phyloP scores from a whole-genome alignment of 208 protist genomes.

The Acanthamoeba sp. region DNA sequence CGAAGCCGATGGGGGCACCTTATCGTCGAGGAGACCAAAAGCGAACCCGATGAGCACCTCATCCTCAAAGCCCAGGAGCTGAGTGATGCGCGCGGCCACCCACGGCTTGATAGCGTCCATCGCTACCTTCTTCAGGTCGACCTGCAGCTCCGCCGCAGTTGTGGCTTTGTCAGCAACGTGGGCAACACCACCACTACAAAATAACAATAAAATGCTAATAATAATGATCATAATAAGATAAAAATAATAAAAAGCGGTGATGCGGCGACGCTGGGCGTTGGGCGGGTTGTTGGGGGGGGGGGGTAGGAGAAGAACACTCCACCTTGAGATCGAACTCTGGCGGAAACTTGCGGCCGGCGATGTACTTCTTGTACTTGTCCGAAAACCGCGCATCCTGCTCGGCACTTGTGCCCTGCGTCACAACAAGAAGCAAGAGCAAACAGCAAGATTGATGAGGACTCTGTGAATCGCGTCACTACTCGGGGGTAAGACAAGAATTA shows the following conservation, averaged over 20 bases:
- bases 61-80: constrained; percentile 80
- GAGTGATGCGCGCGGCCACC: constrained; percentile 70
- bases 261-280: too few species aligned
- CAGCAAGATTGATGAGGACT: too few species aligned
- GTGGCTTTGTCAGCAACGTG: too few species aligned
- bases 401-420: not conserved
- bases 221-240: too few species aligned
- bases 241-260: too few species aligned
- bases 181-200: too few species aligned
- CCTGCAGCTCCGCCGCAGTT: constrained; percentile 62
- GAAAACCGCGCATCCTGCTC: constrained; percentile 85
- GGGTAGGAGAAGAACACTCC: not conserved
- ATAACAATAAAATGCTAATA: too few species aligned
- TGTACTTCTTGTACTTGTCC: constrained; percentile 85
- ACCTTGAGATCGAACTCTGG: constrained; percentile 64
- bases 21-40: constrained; percentile 19
- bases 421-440: too few species aligned
- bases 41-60: constrained; percentile 76
- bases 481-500: too few species aligned
- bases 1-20: not conserved
- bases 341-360: constrained; percentile 83
- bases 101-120: constrained; percentile 82
- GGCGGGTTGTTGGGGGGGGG: not conserved
- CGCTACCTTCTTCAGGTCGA: constrained; percentile 80
- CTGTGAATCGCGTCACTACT: too few species aligned